phyloP scores from a whole-genome alignment of 2,329 filamentous ascomycete species.

The Trichoderma hamatum region DNA sequence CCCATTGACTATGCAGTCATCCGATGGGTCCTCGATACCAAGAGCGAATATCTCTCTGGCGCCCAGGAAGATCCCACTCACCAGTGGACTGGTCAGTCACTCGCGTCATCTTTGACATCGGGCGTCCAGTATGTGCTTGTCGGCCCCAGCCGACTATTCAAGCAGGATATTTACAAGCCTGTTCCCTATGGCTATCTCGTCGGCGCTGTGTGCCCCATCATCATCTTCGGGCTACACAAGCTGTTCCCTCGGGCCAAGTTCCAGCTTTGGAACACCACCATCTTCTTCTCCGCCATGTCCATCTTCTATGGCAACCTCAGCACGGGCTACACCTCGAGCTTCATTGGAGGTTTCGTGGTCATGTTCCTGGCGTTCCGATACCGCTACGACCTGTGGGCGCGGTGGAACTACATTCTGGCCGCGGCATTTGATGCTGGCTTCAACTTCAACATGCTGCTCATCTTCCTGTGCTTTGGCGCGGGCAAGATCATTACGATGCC shows the following conservation, averaged over 20 bases:
- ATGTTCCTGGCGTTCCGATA: slow-evolving; percentile 62
- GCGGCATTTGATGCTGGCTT: slow-evolving; percentile 65
- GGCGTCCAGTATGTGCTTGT: slow-evolving; percentile 64
- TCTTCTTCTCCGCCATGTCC: slow-evolving; percentile 60
- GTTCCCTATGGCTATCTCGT: slow-evolving; percentile 59
- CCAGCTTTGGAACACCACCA: slow-evolving; percentile 63
- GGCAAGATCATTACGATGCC: slow-evolving; percentile 62
- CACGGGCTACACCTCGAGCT: slow-evolving; percentile 59
- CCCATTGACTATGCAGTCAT: slow-evolving; percentile 65
- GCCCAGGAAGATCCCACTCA: slow-evolving; percentile 55
- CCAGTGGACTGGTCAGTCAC: slow-evolving; percentile 63
- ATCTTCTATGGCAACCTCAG: slow-evolving; percentile 64
- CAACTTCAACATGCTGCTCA: slow-evolving; percentile 62
- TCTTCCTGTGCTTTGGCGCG: slow-evolving; percentile 62
- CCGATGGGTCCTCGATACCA: slow-evolving; percentile 61
- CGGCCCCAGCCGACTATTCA: slow-evolving; percentile 54
- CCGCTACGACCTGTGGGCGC: slow-evolving; percentile 59
- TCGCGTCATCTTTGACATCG: slow-evolving; percentile 55
- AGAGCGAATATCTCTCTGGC: slow-evolving; percentile 58
- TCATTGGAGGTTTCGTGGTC: slow-evolving; percentile 62
- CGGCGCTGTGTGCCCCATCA: slow-evolving; percentile 49
- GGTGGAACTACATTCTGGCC: slow-evolving; percentile 64
- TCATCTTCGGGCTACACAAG: slow-evolving; percentile 56
- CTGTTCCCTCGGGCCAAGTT: slow-evolving; percentile 57
- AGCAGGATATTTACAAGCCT: slow-evolving; percentile 49